Evolutionary conservation across 208 protist genomes (phyloP), one percentile per base, ranked within the genome.

Genomic region (Vickermania spadyakhi): DNA sequence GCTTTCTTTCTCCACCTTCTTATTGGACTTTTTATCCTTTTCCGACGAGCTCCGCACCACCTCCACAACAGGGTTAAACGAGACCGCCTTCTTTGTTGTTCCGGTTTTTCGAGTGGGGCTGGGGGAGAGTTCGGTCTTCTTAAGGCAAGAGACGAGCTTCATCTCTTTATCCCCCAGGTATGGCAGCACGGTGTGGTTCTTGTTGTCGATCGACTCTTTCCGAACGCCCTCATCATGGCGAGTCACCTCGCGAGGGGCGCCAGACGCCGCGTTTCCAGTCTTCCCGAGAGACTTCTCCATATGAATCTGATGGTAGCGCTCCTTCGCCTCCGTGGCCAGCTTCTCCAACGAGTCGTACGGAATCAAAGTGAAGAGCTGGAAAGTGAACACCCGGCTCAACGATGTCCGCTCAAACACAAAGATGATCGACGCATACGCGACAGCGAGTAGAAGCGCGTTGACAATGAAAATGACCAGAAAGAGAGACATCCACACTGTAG

Each of bases 351-450:
- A 31, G 22, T 72, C 66, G 66, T 62, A 72, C 23, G 66, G 66
- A 25, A 72, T 72, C 13, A 72, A 42, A 18, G 66, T 72, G 54
- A 72, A 72, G 3, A 72, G 62, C 51, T 72, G 66, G 29, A 72
- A 66, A 13, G 60, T 72, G 28, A 72, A 51, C 2, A 72, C 30
- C 28, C 59, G 36, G 13, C 25, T 59, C 49, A 66, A 3, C 25
- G 66, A n/a, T 3, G 31, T 72, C 30, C 59, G 57, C 11, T 42
- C 36, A 36, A 72, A 72, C 28, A 21, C 60, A 11, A 62, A 56
- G 18, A 62, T 21, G 11, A 72, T 53, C 2, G 52, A 21, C 25
- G 60, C 28, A 50, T 60, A 68, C 13, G 30, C 51, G 2, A 72
- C 5, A 14, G 25, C 42, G 7, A 62, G 14, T 3, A 29, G 22